Evolutionary conservation across 2,329 filamentous ascomycete genomes (phyloP).

Genomic region (Colletotrichum costaricense): DNA sequence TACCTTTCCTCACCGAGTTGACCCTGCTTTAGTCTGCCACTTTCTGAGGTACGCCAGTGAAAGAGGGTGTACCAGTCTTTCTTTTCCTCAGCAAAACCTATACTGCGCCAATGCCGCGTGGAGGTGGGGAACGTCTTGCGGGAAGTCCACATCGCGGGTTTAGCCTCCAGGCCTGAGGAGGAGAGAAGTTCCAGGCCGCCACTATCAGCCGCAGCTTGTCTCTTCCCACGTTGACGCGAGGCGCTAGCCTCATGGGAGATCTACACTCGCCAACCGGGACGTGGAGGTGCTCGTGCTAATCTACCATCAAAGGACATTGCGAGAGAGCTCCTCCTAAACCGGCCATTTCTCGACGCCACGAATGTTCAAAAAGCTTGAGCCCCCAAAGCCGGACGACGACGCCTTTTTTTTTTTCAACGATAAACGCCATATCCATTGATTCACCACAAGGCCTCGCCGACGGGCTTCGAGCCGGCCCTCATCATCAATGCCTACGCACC

Average conservation of each 20-base stretch:
- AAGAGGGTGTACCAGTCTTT: constrained; percentile 27
- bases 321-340: neutral
- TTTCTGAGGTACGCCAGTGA: constrained; percentile 14
- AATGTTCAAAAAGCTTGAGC: neutral
- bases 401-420: neutral
- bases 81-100: constrained; percentile 6
- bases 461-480: neutral
- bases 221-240: constrained; percentile 11
- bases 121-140: constrained; percentile 20
- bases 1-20: neutral
- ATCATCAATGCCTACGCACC: neutral
- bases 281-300: neutral
- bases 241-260: neutral
- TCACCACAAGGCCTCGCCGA: neutral
- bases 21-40: constrained; percentile 16
- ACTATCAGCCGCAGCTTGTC: neutral
- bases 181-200: constrained; percentile 18
- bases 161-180: neutral
- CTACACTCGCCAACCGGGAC: neutral
- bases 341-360: constrained; percentile 1
- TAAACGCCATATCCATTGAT: neutral
- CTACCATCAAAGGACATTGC: neutral
- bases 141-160: constrained; percentile 6
- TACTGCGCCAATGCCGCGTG: constrained; percentile 21
- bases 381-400: neutral